Percentiles rank a stretch among this genome's conserved stretches.
Conservation (phyloP, 176 grass and related monocot species). For the Cymbopogon citratus region DNA sequence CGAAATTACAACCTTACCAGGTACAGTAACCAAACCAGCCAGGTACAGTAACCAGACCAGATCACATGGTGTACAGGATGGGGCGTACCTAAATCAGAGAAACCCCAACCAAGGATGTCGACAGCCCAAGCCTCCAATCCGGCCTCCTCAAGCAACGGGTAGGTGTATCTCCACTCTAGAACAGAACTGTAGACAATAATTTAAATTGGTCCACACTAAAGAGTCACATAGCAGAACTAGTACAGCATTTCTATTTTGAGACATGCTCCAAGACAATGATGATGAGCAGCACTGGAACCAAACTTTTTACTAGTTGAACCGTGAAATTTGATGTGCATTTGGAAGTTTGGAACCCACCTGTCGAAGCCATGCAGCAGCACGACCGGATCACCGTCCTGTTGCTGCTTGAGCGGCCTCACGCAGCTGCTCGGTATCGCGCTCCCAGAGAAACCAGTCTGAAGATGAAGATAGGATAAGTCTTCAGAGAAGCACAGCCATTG, state of each 20-base stretch:
- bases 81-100: slow-evolving; percentile 77
- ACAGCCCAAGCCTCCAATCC: slow-evolving; percentile 86
- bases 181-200: slow-evolving; percentile 70
- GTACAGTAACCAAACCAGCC: background rate
- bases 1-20: background rate
- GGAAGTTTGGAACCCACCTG: slow-evolving; percentile 46
- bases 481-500: background rate
- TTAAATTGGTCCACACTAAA: slow-evolving; percentile 25
- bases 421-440: slow-evolving; percentile 80
- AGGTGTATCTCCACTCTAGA: slow-evolving; percentile 95
- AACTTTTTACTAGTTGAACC: background rate
- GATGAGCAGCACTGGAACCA: background rate
- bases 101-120: slow-evolving; percentile 98
- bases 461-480: slow-evolving; percentile 6
- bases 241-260: background rate
- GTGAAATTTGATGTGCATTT: background rate
- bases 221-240: background rate
- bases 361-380: slow-evolving; percentile 95
- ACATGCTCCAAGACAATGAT: background rate
- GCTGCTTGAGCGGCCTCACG: slow-evolving; percentile 73
- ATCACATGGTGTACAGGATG: background rate
- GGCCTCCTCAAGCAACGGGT: slow-evolving; percentile 85
- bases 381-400: slow-evolving; percentile 43
- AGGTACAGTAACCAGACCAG: background rate
- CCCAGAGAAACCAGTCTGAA: slow-evolving; percentile 53